Conservation (phyloP, 1,139 yeast genomes). For the Yamadazyma membranifaciens region DNA sequence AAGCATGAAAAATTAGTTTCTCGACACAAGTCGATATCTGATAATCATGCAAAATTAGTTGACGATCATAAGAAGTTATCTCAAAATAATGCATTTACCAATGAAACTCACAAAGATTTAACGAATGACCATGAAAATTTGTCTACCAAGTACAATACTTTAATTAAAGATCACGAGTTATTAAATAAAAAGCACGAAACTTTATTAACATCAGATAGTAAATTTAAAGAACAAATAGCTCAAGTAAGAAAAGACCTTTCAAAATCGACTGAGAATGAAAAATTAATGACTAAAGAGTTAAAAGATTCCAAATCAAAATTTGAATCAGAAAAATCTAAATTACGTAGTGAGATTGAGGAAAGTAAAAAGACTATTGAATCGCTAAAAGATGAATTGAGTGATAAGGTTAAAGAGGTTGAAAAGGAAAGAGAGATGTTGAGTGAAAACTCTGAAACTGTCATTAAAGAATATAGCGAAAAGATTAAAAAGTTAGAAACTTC, state of each 20-base stretch:
- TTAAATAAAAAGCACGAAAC: constrained; percentile 1
- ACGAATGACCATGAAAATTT: not conserved
- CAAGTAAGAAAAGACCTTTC: constrained; percentile 3
- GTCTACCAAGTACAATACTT: not conserved
- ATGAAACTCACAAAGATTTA: not conserved
- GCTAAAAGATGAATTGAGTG: constrained; percentile 20
- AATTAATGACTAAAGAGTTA: constrained; percentile 7
- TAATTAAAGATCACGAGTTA: not conserved
- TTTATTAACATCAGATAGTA: not conserved
- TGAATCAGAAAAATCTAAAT: constrained; percentile 7
- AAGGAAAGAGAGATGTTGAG: constrained; percentile 47
- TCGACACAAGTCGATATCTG: not conserved
- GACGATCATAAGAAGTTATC: not conserved
- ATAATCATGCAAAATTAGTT: constrained; percentile 1
- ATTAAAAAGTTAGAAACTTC: constrained; percentile 27
- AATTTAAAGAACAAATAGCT: not conserved
- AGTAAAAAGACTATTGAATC: constrained; percentile 5
- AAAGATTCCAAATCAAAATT: constrained; percentile 7
- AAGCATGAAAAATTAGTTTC: not conserved
- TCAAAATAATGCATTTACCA: not conserved
- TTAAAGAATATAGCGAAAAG: constrained; percentile 48
- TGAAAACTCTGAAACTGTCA: constrained; percentile 48
- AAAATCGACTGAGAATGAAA: constrained; percentile 3
- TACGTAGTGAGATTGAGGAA: constrained; percentile 3
- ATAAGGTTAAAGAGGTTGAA: constrained; percentile 45